Base-by-base conservation (phyloP, 164 flowering plant genomes). In the Magnolia sinica region DNA sequence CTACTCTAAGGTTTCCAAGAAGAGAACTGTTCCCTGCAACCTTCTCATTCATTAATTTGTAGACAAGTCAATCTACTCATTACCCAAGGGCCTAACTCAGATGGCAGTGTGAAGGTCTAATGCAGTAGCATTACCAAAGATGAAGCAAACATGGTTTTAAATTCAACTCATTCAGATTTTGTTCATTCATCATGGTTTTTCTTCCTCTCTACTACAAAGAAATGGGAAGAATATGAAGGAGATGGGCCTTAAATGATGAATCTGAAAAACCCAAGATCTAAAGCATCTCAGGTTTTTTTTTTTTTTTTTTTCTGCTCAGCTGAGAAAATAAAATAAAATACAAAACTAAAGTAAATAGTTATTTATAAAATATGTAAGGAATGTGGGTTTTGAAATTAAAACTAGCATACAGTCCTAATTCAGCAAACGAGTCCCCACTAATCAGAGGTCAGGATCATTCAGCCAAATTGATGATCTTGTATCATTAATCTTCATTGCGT, bases 111-210 rank as follows among this genome's bases (percentile, higher is more conserved):
- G 5, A 59, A 59, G n/a, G 64, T 20, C 16, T 14, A 59, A 18
- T 18, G 20, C n/a, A 18, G n/a, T 23, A 23, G 24, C 24, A 23
- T 23, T 23, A 23, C 0, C 24, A 23, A 23, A 23, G 24, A 23
- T 23, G 24, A 23, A 23, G 24, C 24, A 23, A 23, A 23, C 24
- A 23, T 23, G 24, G 24, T 23, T 23, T 23, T 23, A 23, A 23
- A 1, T 23, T 23, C 1, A 23, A 1, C 24, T 23, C 24, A 23
- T 23, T 23, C 24, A 23, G 24, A 23, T 23, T 23, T 23, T 23
- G 24, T 23, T 23, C 24, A 0, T 23, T 23, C 0, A 23, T 83
- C 87, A 80, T 68, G 5, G 22, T 65, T 66, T 66, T 24, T 10
- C 66, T 70, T 59, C 49, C 24, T 23, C 55, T 68, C 49, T 75